Base-by-base conservation (phyloP, 75 land plant species). In the Pinus taeda region DNA sequence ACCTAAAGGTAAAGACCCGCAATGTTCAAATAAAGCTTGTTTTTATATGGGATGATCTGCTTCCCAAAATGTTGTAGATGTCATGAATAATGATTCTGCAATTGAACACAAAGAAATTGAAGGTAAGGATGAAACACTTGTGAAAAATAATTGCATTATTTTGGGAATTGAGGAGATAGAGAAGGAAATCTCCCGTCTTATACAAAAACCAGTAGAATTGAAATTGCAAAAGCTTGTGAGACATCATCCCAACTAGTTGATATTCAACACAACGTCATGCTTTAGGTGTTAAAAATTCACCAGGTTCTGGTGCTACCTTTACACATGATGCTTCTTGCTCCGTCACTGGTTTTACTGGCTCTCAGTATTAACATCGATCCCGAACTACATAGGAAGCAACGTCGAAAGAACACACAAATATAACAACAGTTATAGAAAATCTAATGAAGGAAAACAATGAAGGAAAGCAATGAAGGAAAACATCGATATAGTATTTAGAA, bases 191-290 rank as follows among this genome's bases (percentile, higher is more conserved):
- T 30, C 37, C 69, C 69, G 17, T 65, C 20, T 30, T 6, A 33
- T 15, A 65, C 42, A 30, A 37, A 65, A 65, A 65, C 37, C 33
- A 65, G 69, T 36, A 65, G 69, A 65, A 29, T 30, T 65, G 69
- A 65, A 65, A 65, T 65, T 65, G 15, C 69, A 65, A 33, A 65
- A 65, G 13, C 14, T 65, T 65, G 20, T 65, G 42, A 65, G 69
- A 37, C 15, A 65, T 15, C 15, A 65, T 65, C 69, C 69, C 69
- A 30, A 33, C 15, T 37, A 65, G 37, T 24, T 65, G 45, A 6
- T 6, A 45, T 30, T 65, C 26, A 65, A 17, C 39, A 36, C 15
- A 1, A n/a, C n/a, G n/a, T n/a, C n/a, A n/a, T n/a, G n/a, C n/a
- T n/a, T n/a, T n/a, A n/a, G n/a, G n/a, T n/a, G n/a, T n/a, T n/a